Evolutionary conservation across 768 basidiomycete species (phyloP).

Genomic region (Amanita rubescens): DNA sequence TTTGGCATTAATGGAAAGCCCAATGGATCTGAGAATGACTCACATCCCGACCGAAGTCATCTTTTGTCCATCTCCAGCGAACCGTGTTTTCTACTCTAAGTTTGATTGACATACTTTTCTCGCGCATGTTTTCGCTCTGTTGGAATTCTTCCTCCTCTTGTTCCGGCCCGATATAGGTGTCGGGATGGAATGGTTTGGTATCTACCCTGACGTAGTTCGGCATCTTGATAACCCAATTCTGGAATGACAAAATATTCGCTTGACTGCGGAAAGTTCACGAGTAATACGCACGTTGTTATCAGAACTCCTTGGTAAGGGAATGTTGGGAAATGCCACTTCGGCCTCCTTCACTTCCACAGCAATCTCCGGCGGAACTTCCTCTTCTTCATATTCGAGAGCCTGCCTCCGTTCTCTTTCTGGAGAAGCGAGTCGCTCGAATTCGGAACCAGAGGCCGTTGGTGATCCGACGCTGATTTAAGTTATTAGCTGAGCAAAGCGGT

Average conservation of each 20-base stretch:
- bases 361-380: slow-evolving; percentile 54
- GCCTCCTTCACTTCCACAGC: slow-evolving; percentile 57
- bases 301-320: slow-evolving; percentile 72
- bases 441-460: slow-evolving; percentile 43
- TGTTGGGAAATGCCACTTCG: slow-evolving; percentile 76
- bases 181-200: slow-evolving; percentile 82
- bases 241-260: slow-evolving; percentile 3
- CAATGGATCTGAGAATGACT: slow-evolving; percentile 23
- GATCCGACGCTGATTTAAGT: slow-evolving; percentile 27
- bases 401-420: slow-evolving; percentile 55
- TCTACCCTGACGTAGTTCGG: slow-evolving; percentile 93
- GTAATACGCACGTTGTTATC: slow-evolving; percentile 64
- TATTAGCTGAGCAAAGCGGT: slow-evolving; percentile 8
- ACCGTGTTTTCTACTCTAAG: slow-evolving; percentile 91
- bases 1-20: neutral
- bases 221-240: slow-evolving; percentile 91
- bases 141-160: slow-evolving; percentile 62
- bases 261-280: neutral
- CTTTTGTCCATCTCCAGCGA: slow-evolving; percentile 91
- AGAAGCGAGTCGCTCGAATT: slow-evolving; percentile 61
- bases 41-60: slow-evolving; percentile 68
- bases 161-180: slow-evolving; percentile 78
- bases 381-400: slow-evolving; percentile 77
- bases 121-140: slow-evolving; percentile 53
- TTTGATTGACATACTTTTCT: slow-evolving; percentile 80